These are phyloP conservation scores for Fusarium pininemorale DNA, from an alignment of 2,329 filamentous ascomycete species.

Conservation along the genomic window DNA sequence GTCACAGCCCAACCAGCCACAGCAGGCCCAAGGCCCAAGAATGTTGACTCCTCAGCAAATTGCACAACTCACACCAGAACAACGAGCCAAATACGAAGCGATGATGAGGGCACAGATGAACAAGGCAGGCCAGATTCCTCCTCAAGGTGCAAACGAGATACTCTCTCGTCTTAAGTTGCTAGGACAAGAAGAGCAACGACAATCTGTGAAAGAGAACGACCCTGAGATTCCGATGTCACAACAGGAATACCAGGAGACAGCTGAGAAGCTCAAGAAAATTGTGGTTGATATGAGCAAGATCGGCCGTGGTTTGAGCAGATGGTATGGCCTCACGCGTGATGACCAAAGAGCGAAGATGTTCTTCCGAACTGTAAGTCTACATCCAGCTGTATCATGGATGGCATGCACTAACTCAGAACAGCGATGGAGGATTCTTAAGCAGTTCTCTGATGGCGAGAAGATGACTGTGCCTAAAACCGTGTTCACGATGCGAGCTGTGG, in stretches of 20 bases:
- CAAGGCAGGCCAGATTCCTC: conserved; percentile 32
- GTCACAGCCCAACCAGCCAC: conserved; percentile 40
- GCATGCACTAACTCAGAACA: conserved; percentile 50
- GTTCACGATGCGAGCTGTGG: conserved; percentile 62
- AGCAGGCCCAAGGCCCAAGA: conserved; percentile 29
- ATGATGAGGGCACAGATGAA: conserved; percentile 44
- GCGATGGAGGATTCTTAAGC: conserved; percentile 62
- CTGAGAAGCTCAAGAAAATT: conserved; percentile 54
- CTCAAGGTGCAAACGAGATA: conserved; percentile 32
- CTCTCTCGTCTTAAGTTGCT: conserved; percentile 48
- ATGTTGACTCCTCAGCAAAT: conserved; percentile 47
- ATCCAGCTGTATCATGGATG: background rate
- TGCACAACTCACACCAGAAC: conserved; percentile 55
- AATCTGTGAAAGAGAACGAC: conserved; percentile 52
- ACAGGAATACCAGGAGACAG: conserved; percentile 56
- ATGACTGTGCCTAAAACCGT: conserved; percentile 56
- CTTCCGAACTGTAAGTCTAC: conserved; percentile 60
- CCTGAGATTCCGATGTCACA: conserved; percentile 58
- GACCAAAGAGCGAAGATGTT: conserved; percentile 61
- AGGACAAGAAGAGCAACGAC: conserved; percentile 53
- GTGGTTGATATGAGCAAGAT: conserved; percentile 56
- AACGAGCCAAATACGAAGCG: conserved; percentile 56
- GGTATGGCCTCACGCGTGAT: conserved; percentile 60
- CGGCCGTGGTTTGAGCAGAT: conserved; percentile 55
- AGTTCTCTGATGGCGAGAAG: conserved; percentile 61